These are phyloP conservation scores for Pichia sp. DNA, from an alignment of 1,139 yeast species.

Conservation along the genomic window DNA sequence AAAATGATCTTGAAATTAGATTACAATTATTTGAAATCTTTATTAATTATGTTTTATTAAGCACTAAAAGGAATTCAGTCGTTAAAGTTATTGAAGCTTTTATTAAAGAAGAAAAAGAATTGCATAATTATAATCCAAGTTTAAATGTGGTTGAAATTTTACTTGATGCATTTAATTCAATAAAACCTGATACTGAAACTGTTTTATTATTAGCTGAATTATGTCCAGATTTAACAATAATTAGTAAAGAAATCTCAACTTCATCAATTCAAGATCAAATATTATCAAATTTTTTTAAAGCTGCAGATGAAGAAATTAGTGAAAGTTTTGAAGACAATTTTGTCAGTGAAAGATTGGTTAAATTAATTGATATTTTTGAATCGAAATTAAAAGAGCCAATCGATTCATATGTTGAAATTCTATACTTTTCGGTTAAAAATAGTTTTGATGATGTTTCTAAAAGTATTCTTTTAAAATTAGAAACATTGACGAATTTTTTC, in stretches of 20 bases:
- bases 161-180: slow-evolving; percentile 25
- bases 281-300: slow-evolving; percentile 22
- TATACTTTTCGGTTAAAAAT: slow-evolving; percentile 27
- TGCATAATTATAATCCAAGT: slow-evolving; percentile 15
- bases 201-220: slow-evolving; percentile 19
- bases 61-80: slow-evolving; percentile 23
- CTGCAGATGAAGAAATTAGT: slow-evolving; percentile 27
- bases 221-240: slow-evolving; percentile 16
- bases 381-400: slow-evolving; percentile 18
- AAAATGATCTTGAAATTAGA: slow-evolving; percentile 16
- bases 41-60: slow-evolving; percentile 27
- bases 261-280: slow-evolving; percentile 10
- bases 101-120: slow-evolving; percentile 20
- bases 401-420: slow-evolving; percentile 24
- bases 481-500: slow-evolving; percentile 18
- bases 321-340: slow-evolving; percentile 24
- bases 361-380: slow-evolving; percentile 19
- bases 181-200: slow-evolving; percentile 26
- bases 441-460: slow-evolving; percentile 22
- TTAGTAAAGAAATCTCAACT: slow-evolving; percentile 10
- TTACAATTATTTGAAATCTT: slow-evolving; percentile 30
- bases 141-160: slow-evolving; percentile 23
- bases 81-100: slow-evolving; percentile 26
- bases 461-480: slow-evolving; percentile 18
- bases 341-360: slow-evolving; percentile 19